Evolutionary conservation across 1,139 yeast genomes (phyloP).

Genomic region (Lodderomyces margitis): DNA sequence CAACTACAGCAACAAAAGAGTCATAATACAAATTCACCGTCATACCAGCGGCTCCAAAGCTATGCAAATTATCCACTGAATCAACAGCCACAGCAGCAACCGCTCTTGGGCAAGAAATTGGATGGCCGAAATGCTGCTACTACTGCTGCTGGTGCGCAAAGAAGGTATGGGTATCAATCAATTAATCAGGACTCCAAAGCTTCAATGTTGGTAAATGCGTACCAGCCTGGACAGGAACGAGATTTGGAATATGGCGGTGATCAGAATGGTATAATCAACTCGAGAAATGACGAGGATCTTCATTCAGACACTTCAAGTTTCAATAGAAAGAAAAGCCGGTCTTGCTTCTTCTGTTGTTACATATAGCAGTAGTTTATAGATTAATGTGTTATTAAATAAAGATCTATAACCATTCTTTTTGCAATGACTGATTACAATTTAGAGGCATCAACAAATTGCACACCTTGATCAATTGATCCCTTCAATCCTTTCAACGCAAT

Average conservation of each 20-base stretch:
- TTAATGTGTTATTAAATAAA: not conserved
- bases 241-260: conserved; percentile 1
- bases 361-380: not conserved
- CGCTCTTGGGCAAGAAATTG: conserved; percentile 10
- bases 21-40: not conserved
- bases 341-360: conserved; percentile 9
- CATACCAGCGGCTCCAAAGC: not conserved
- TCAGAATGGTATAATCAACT: conserved; percentile 30
- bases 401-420: not conserved
- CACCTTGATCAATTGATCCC: conserved; percentile 60
- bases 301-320: conserved; percentile 41
- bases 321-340: conserved; percentile 21
- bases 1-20: conserved; percentile 5
- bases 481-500: conserved; percentile 55
- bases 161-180: conserved; percentile 26
- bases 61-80: conserved; percentile 2
- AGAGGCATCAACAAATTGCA: conserved; percentile 49
- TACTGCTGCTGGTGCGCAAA: no score
- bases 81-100: conserved; percentile 8
- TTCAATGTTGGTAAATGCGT: conserved; percentile 1
- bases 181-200: conserved; percentile 19
- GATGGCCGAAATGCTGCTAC: conserved; percentile 7
- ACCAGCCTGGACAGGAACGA: not conserved
- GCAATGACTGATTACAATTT: conserved; percentile 28
- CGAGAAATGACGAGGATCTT: conserved; percentile 38